These are phyloP conservation scores for Sphagnum magellanicum DNA, from an alignment of 228 moss, liverwort and hornwort species.

Conservation along the genomic window DNA sequence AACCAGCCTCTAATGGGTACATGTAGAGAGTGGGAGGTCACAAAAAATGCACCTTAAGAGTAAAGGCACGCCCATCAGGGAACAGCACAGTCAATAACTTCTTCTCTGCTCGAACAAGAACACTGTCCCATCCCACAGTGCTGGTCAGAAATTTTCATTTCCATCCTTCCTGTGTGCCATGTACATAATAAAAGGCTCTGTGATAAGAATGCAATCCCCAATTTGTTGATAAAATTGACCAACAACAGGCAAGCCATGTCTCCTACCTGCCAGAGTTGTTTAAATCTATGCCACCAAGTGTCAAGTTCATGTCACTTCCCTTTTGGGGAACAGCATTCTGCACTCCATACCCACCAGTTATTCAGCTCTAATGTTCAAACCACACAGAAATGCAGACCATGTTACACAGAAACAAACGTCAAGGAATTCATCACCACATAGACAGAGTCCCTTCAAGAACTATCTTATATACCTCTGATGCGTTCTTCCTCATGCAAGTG, in stretches of 20 bases:
- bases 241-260: background rate
- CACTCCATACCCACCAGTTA: conserved; percentile 1
- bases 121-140: conserved; percentile 66
- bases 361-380: background rate
- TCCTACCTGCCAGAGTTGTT: conserved; percentile 75
- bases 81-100: conserved; percentile 93
- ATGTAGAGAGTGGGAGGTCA: background rate
- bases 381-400: too few relatives aligned
- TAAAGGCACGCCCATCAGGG: conserved; percentile 83
- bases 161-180: background rate
- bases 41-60: conserved; percentile 35
- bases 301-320: conserved; percentile 60
- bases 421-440: too few relatives aligned
- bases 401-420: background rate
- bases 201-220: too few relatives aligned
- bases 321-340: conserved; percentile 64
- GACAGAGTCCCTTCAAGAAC: too few relatives aligned
- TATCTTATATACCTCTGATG: too few relatives aligned
- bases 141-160: conserved; percentile 11
- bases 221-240: too few relatives aligned
- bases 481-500: too few relatives aligned
- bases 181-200: too few relatives aligned
- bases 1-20: too few relatives aligned
- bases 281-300: conserved; percentile 80
- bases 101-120: conserved; percentile 86